Evolutionary conservation across 148 eudicot genomes (phyloP), one percentile per base, ranked within the genome.

Genomic region (Chenopodium suecicum): DNA sequence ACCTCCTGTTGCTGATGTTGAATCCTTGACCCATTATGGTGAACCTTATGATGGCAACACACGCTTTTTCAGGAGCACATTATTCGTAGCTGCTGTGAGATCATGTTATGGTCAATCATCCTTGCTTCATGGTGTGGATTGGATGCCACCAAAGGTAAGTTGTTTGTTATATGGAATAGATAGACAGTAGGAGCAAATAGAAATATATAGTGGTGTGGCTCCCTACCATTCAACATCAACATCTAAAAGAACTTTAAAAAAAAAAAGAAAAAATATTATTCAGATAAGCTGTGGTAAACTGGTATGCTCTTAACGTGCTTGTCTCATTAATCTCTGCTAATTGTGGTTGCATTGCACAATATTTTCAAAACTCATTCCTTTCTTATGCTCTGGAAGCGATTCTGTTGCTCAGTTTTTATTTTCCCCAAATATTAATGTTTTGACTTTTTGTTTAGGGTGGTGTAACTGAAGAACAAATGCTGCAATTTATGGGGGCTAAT

Each of bases 21-120:
- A 66, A 79, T 96, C 95, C 44, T 84, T 96, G 92, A 94, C 99
- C 74, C 98, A 96, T 80, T 96, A 94, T 80, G 99, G 99, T 69
- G 99, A 96, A 88, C 98, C 99, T 75, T 96, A 94, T 86, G 99
- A 96, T 83, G 99, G 99, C 74, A 96, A 96, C 85, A 96, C 99
- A 50, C 99, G 99, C 73, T 96, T 75, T 83, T 96, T 96, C 82
- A 91, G 96, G 89, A 96, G 98, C 85, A 96, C 99, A 22, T 92
- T 96, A 50, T 96, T 94, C 83, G 99, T 96, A 84, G 99, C 98
- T 84, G 98, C 98, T 25, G 99, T 96, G 76, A 90, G 99, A 86
- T 91, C 99, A 70, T 93, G 93, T 82, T 95, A 95, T 84, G 95
- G 91, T 80, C 97, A 95, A 92, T 92, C 98, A 62, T 91, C 92